Conservation (phyloP, 2,329 filamentous ascomycete genomes). For the Aspergillus glaucus region DNA sequence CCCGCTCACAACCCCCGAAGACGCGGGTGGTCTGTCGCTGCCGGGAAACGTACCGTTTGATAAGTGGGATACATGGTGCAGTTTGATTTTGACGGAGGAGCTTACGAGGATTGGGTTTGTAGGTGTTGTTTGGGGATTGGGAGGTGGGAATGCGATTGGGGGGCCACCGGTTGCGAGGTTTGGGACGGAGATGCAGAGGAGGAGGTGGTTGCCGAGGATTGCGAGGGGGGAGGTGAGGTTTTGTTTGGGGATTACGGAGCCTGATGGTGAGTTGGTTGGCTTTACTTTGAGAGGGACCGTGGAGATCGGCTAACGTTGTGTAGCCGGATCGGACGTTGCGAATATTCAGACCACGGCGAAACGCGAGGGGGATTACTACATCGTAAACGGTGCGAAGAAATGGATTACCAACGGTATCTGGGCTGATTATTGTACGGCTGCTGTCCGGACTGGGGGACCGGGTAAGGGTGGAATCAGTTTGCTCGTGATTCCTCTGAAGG, state of each 20-base stretch:
- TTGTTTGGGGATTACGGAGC: constrained; percentile 61
- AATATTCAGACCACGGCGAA: constrained; percentile 56
- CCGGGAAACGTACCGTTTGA: constrained; percentile 43
- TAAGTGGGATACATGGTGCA: constrained; percentile 53
- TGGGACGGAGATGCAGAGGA: constrained; percentile 55
- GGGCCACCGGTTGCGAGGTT: constrained; percentile 58
- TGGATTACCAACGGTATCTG: constrained; percentile 61
- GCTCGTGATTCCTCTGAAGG: constrained; percentile 60
- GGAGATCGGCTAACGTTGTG: background rate
- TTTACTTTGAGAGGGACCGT: too few relatives aligned
- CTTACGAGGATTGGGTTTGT: constrained; percentile 49
- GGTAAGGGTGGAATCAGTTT: constrained; percentile 56
- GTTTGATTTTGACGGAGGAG: constrained; percentile 52
- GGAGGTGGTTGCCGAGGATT: constrained; percentile 53
- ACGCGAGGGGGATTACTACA: constrained; percentile 47
- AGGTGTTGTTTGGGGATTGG: constrained; percentile 53
- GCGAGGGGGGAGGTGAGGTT: constrained; percentile 56
- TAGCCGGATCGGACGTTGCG: constrained; percentile 58
- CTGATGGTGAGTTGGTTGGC: constrained; percentile 38
- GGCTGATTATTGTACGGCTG: constrained; percentile 57
- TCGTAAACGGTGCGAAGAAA: constrained; percentile 63
- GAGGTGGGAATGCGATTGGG: constrained; percentile 57
- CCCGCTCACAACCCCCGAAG: constrained; percentile 31
- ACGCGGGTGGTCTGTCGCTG: constrained; percentile 34
- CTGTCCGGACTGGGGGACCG: constrained; percentile 53